Base-by-base conservation (phyloP, 495 filamentous ascomycete species). In the Talaromyces proteolyticus region DNA sequence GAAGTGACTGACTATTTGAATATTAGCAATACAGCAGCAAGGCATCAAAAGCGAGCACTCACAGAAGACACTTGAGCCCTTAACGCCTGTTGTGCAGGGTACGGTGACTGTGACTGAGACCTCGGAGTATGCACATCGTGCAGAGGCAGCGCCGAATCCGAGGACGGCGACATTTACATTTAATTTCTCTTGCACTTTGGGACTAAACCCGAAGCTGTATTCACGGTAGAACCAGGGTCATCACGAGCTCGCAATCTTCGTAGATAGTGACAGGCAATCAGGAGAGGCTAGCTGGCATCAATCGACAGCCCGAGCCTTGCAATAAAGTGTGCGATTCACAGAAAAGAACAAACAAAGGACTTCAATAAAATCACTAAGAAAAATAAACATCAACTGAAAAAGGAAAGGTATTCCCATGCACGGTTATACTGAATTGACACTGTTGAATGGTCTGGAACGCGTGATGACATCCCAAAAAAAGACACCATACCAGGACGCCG, bases 151-250 rank as follows among this genome's bases (percentile, higher is more conserved):
- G 76, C 54, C 18, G 59, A 38, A 49, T 36, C 65, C 58, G 79
- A 78, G 55, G 78, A 77, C 51, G 70, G 62, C 53, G 80, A 77
- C 68, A 73, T 79, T 71, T 77, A 82, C 78, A 34, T 34, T 14
- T 34, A 34, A n/a, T n/a, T n/a, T 34, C 82, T 82, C 58, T 78
- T 66, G 74, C 77, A 80, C 47, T 49, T 36, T 40, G 26, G 47
- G 47, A 41, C 24, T 10, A 34, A 7, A 29, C 36, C 36, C 47
- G 47, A 36, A 49, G 47, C 47, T 49, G n/a, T 47, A 41, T 42
- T 53, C 34, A 19, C 5, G 12, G 16, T 41, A 16, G 24, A 41
- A 23, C 11, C 44, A 24, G 25, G 22, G 17, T 57, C 69, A 70
- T 72, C 56, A 64, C 68, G 61, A 40, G 26, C 17, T 17, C 5